Base-by-base conservation (phyloP, 2,329 filamentous ascomycete species). In the Cordyceps sp. region DNA sequence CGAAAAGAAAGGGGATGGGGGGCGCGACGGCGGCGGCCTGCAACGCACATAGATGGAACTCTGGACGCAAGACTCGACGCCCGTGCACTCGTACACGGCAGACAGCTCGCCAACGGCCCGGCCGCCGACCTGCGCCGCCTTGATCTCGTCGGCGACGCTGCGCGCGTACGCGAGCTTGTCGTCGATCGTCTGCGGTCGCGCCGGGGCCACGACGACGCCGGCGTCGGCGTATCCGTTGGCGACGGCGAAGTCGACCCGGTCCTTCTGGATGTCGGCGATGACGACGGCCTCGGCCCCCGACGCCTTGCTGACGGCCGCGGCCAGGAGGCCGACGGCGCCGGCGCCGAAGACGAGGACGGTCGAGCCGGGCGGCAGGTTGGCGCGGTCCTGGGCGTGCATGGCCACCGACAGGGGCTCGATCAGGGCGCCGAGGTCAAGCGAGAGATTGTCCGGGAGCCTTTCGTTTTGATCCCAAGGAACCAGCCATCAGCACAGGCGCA, bases 21-120 rank as follows among this genome's bases (percentile, higher is more conserved):
- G 5, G 13, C 9, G 6, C 15, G 1, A 10, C 14, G 15, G 20
- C 35, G 13, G 30, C 29, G 29, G 21, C 5, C 13, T 21, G 15
- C 14, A 14, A 53, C 59, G 50, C 39, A 68, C 66, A 44, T 80
- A 86, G 34, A 86, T 83, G 5, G 75, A 68, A 6, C 73, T 71
- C 49, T 86, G 80, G 43, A 84, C 62, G 44, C 79, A 86, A 0
- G 72, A 69, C 47, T 82, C 78, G 16, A 84, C 79, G 8, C 81
- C 81, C 0, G 81, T 86, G 48, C 79, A 85, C 55, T 86, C 80
- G 45, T 79, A 84, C 3, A 78, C 76, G 2, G 70, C 69, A 31
- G 72, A 66, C 0, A 80, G 66, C 45, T 82, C 73, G 0, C 59
- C 70, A 37, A 80, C 62, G 10, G 66, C 60, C 39, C 57, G 47